Evolutionary conservation across 2,329 filamentous ascomycete species (phyloP), one percentile per base, ranked within the genome.

Genomic region (Arthrobotrys sinensis): DNA sequence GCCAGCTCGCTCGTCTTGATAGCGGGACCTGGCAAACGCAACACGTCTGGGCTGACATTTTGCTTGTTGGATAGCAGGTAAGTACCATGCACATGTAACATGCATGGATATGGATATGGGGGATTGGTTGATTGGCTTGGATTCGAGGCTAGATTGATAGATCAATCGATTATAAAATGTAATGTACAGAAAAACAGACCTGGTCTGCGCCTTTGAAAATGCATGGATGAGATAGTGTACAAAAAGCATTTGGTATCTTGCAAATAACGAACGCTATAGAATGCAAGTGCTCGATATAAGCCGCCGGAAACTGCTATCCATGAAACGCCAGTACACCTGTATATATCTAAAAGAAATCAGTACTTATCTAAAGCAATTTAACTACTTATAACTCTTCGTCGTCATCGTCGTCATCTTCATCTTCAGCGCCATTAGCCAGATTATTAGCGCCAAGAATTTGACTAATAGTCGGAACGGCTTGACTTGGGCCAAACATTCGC

Each of bases 401-500:
- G 40, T 76, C 72, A 7, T 76, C 71, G 28, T 76, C 55, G 1
- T 65, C 57, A 5, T 73, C 73, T 3, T 77, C 57, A 8, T 77
- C 73, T 11, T 77, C 73, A 11, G 45, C 28, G 11, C 43, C 48
- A 28, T 66, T 57, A 28, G 12, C 43, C 0, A 71, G 53, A 36
- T 52, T 50, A n/a, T 68, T 64, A 12, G 14, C 32, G 0, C 66
- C 66, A 19, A 77, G 38, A 43, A 77, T 62, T n/a, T 77, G 73
- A 16, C 73, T 77, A 10, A 77, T 67, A 8, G 73, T 77, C 5
- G 73, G 73, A 38, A 77, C 60, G 0, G 66, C 73, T 28, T 77
- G 73, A 16, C 66, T 77, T 3, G 73, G 73, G 3, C 73, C 73
- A 24, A 77, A 77, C n/a, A 55, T 71, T 21, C 73, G 71, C 32